Percentiles rank a stretch among this genome's conserved stretches.
Evolutionary conservation across 805 yeast species (phyloP).

Genomic region (Dipodascus albidus): DNA sequence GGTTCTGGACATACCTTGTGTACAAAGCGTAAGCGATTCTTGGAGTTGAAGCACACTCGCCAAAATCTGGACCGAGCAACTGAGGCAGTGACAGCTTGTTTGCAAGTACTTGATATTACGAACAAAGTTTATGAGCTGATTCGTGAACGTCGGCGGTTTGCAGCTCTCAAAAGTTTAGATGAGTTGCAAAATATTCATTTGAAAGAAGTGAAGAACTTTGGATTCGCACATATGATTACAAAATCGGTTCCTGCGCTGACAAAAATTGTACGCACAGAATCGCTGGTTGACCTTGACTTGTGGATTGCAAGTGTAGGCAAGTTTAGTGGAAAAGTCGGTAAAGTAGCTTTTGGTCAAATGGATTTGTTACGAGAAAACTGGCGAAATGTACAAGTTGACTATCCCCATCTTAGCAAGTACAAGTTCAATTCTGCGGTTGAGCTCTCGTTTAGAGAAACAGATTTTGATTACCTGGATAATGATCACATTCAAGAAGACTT

Average conservation of each 20-base stretch:
- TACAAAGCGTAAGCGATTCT: slow-evolving; percentile 39
- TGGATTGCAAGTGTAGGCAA: slow-evolving; percentile 37
- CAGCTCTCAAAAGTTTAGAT: slow-evolving; percentile 74
- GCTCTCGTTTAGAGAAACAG: slow-evolving; percentile 53
- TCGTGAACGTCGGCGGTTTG: slow-evolving; percentile 62
- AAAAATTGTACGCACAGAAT: slow-evolving; percentile 59
- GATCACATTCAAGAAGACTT: slow-evolving; percentile 41
- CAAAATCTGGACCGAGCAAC: slow-evolving; percentile 62
- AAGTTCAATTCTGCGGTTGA: slow-evolving; percentile 84
- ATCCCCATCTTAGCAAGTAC: slow-evolving; percentile 38
- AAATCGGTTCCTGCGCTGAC: slow-evolving; percentile 69
- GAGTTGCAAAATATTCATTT: slow-evolving; percentile 58
- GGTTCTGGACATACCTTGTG: not conserved
- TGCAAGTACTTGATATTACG: slow-evolving; percentile 75
- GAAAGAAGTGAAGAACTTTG: slow-evolving; percentile 54
- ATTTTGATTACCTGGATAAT: slow-evolving; percentile 33
- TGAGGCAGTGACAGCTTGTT: slow-evolving; percentile 54
- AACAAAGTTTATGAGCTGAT: slow-evolving; percentile 78
- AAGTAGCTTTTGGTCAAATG: slow-evolving; percentile 41
- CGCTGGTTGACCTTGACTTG: slow-evolving; percentile 48
- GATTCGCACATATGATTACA: slow-evolving; percentile 63
- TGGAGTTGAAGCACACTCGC: slow-evolving; percentile 52
- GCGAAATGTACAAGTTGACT: slow-evolving; percentile 36
- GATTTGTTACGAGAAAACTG: slow-evolving; percentile 48
- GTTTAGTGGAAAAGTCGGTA: slow-evolving; percentile 41